These are phyloP conservation scores for Colletotrichum musae DNA, from an alignment of 2,329 filamentous ascomycete genomes.

Conservation along the genomic window DNA sequence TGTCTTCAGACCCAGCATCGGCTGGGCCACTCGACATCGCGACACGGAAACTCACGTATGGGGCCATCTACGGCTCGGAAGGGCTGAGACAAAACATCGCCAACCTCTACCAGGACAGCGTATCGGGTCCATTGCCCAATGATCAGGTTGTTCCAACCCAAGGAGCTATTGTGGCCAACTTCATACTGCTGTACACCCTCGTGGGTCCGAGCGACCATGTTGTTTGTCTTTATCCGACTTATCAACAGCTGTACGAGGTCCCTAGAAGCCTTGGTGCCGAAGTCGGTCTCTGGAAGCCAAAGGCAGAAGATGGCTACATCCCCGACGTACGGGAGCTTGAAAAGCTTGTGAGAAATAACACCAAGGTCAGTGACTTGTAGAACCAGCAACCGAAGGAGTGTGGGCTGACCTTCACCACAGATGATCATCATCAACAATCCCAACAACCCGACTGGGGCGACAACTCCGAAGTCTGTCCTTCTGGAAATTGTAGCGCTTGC, in stretches of 20 bases:
- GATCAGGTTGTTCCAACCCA: slow-evolving; percentile 81
- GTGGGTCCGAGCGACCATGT: slow-evolving; percentile 82
- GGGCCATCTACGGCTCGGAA: slow-evolving; percentile 78
- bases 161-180: slow-evolving; percentile 84
- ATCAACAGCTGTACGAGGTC: slow-evolving; percentile 83
- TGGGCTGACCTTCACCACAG: slow-evolving; percentile 44
- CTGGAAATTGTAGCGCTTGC: slow-evolving; percentile 75
- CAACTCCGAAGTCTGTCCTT: slow-evolving; percentile 74
- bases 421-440: slow-evolving; percentile 78
- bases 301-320: slow-evolving; percentile 73
- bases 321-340: slow-evolving; percentile 76
- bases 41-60: slow-evolving; percentile 75
- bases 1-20: slow-evolving; percentile 68
- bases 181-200: slow-evolving; percentile 78
- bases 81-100: slow-evolving; percentile 75
- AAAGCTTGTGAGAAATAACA: slow-evolving; percentile 74
- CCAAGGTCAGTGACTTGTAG: slow-evolving; percentile 64
- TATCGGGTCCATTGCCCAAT: slow-evolving; percentile 41
- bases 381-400: background rate
- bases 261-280: slow-evolving; percentile 80
- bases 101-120: slow-evolving; percentile 72
- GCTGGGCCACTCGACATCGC: slow-evolving; percentile 61
- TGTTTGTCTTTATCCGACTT: slow-evolving; percentile 86
- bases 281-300: slow-evolving; percentile 80
- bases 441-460: slow-evolving; percentile 85